These are phyloP conservation scores for Phaeosphaeriaceae sp. DNA, from an alignment of 2,329 filamentous ascomycete genomes.

Conservation along the genomic window DNA sequence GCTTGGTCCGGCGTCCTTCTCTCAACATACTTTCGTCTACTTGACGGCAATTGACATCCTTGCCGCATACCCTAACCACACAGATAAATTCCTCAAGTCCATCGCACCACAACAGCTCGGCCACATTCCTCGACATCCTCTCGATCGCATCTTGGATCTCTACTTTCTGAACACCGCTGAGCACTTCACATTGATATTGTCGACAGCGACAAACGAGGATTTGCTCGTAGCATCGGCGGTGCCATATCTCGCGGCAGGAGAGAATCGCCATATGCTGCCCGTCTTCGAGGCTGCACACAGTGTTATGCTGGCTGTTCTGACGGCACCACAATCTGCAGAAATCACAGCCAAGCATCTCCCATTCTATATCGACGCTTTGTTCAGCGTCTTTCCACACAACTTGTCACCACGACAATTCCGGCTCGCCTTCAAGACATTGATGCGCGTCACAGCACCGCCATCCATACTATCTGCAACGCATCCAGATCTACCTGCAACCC, in stretches of 20 bases:
- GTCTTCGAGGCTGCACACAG: constrained; percentile 92
- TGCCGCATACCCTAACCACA: constrained; percentile 70
- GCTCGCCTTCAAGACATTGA: constrained; percentile 83
- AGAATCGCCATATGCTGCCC: constrained; percentile 64
- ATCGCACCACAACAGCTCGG: constrained; percentile 65
- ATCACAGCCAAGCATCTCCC: constrained; percentile 76
- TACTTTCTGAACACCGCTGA: constrained; percentile 90
- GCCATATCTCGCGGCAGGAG: constrained; percentile 71
- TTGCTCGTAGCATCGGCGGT: constrained; percentile 77
- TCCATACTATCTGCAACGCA: constrained; percentile 75
- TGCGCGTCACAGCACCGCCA: constrained; percentile 82
- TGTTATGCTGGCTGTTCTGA: constrained; percentile 79
- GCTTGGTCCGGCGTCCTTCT: constrained; percentile 75
- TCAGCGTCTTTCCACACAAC: constrained; percentile 77
- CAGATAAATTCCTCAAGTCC: constrained; percentile 70
- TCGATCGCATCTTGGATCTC: constrained; percentile 78
- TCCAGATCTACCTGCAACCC: constrained; percentile 77
- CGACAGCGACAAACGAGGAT: constrained; percentile 71
- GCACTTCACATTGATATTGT: constrained; percentile 76
- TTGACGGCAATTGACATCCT: constrained; percentile 83
- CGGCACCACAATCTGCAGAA: constrained; percentile 76
- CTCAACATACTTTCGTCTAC: constrained; percentile 84
- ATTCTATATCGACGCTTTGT: constrained; percentile 82
- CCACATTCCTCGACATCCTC: constrained; percentile 66
- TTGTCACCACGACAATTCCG: constrained; percentile 87